Percentiles rank a stretch among this genome's conserved stretches.
These are phyloP conservation scores for Dactylis glomerata DNA, from an alignment of 176 grass and related monocot genomes.

Conservation along the genomic window DNA sequence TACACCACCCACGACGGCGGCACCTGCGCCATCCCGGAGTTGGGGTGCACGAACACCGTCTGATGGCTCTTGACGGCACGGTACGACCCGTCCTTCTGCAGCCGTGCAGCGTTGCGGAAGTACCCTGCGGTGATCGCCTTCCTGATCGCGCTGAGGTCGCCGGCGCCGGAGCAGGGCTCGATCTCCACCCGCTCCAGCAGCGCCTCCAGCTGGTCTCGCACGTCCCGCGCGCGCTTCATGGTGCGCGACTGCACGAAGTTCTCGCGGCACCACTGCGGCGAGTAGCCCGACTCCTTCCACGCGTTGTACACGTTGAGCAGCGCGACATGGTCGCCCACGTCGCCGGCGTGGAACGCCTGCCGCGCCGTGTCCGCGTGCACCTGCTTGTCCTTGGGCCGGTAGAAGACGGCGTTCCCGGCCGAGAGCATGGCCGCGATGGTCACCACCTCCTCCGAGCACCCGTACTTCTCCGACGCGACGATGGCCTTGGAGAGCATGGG, in stretches of 20 bases:
- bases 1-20: constrained; percentile 43
- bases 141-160: constrained; percentile 30
- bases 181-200: constrained; percentile 64
- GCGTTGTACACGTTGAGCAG: constrained; percentile 63
- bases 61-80: constrained; percentile 38
- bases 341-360: constrained; percentile 30
- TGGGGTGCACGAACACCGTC: constrained; percentile 50
- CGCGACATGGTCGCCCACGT: constrained; percentile 49
- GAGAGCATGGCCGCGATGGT: constrained; percentile 55
- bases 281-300: constrained; percentile 41
- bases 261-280: constrained; percentile 57
- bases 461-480: constrained; percentile 45
- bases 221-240: constrained; percentile 43
- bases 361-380: constrained; percentile 46
- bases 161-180: constrained; percentile 21
- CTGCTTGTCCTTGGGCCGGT: constrained; percentile 49
- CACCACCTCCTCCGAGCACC: constrained; percentile 54
- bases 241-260: constrained; percentile 53
- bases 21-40: constrained; percentile 35
- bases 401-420: constrained; percentile 41
- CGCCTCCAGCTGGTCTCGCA: constrained; percentile 50
- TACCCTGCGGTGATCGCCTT: constrained; percentile 47
- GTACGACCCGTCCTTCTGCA: constrained; percentile 42
- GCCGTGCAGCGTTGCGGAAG: constrained; percentile 46
- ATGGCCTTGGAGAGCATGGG: constrained; percentile 60